Evolutionary conservation across 2,329 filamentous ascomycete genomes (phyloP).

Genomic region (Aureobasidium pullulans): DNA sequence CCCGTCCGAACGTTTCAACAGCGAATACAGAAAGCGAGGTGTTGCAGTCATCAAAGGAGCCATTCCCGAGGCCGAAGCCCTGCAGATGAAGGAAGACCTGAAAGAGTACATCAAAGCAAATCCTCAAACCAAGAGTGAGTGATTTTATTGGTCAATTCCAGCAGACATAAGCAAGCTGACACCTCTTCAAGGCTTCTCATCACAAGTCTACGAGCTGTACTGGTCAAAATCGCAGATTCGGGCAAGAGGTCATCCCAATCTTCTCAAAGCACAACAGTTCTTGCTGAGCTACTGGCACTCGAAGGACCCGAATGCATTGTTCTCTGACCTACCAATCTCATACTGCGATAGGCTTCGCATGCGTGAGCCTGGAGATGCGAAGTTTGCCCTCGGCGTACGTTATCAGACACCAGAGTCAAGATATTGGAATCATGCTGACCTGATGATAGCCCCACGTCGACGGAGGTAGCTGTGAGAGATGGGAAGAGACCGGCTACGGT

Average conservation of each 20-base stretch:
- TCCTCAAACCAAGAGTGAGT: constrained; percentile 34
- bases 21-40: constrained; percentile 51
- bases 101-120: constrained; percentile 39
- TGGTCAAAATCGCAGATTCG: constrained; percentile 42
- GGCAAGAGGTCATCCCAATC: constrained; percentile 39
- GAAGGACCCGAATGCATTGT: constrained; percentile 32
- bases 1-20: constrained; percentile 48
- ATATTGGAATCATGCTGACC: neutral
- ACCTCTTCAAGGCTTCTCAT: neutral
- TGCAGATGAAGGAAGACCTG: constrained; percentile 38
- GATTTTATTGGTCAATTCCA: neutral
- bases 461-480: constrained; percentile 44
- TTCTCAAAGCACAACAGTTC: constrained; percentile 40
- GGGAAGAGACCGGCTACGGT: constrained; percentile 55
- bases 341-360: constrained; percentile 45
- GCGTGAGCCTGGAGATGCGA: constrained; percentile 48
- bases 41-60: constrained; percentile 42
- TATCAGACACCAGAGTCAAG: too few relatives aligned
- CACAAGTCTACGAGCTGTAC: constrained; percentile 45
- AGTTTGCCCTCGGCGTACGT: constrained; percentile 40
- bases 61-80: constrained; percentile 35
- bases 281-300: constrained; percentile 44
- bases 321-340: constrained; percentile 41
- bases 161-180: neutral
- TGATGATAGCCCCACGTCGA: constrained; percentile 42